phyloP scores from a whole-genome alignment of 805 yeast genomes.

The Metschnikowia chrysomelidarum region DNA sequence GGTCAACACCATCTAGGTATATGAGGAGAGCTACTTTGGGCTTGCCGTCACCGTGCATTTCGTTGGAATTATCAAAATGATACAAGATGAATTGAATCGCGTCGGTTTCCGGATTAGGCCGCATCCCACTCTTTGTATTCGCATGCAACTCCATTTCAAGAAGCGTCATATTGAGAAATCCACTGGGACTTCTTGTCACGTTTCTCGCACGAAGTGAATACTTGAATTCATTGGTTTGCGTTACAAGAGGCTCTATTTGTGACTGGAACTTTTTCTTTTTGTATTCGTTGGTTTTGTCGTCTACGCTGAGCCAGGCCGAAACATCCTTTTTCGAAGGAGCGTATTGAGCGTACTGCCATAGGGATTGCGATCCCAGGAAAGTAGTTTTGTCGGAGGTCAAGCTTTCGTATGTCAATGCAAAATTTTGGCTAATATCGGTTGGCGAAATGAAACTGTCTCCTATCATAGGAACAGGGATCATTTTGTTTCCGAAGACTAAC shows the following conservation, averaged over 20 bases:
- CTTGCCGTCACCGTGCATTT: constrained; percentile 15
- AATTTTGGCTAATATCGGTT: not conserved
- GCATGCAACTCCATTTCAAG: constrained; percentile 69
- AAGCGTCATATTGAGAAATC: constrained; percentile 50
- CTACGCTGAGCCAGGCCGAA: constrained; percentile 28
- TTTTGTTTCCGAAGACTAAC: constrained; percentile 65
- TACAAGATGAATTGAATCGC: constrained; percentile 61
- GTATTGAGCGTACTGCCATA: constrained; percentile 44
- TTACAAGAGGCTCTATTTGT: constrained; percentile 49
- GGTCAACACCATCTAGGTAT: constrained; percentile 4
- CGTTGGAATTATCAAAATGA: constrained; percentile 47
- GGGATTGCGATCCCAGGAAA: not conserved
- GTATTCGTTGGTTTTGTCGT: constrained; percentile 12
- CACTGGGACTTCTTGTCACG: constrained; percentile 35
- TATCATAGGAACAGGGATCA: constrained; percentile 42
- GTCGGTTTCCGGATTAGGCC: constrained; percentile 69
- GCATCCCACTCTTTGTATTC: constrained; percentile 42
- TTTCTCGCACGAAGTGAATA: constrained; percentile 36
- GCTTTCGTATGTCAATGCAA: constrained; percentile 4
- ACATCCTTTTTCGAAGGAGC: constrained; percentile 52
- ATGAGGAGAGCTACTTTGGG: constrained; percentile 10
- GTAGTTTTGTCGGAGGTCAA: not conserved
- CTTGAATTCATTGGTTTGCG: constrained; percentile 38
- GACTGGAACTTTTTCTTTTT: constrained; percentile 33
- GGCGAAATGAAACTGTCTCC: constrained; percentile 1